Base-by-base conservation (phyloP, 495 filamentous ascomycete species). In the Penicillium manginii region DNA sequence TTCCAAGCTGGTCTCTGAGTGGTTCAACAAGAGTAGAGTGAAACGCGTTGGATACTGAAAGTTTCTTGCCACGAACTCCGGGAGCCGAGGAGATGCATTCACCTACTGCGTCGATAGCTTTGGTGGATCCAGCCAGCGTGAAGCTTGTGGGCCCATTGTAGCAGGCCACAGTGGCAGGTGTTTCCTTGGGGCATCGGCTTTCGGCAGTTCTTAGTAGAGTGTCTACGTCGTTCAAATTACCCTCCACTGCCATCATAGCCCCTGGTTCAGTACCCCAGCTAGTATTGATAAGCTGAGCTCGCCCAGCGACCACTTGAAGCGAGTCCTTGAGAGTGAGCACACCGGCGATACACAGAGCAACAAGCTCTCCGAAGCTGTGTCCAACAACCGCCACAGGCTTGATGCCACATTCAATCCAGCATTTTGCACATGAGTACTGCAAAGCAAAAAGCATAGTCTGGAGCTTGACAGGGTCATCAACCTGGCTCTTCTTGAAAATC, bases 41-140 rank as follows among this genome's bases (percentile, higher is more conserved):
- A 58, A 83, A 86, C 0, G 77, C 82, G 58, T 86, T 77, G 1
- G 79, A 80, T 14, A 81, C 78, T 32, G 74, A 67, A 3, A 84
- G 62, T 33, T 65, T 18, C 42, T 46, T 46, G n/a, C 42, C 42
- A 46, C 17, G n/a, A 26, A 26, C 2, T 26, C 23, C 23, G 23
- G 23, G 5, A 26, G 23, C 23, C 8, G 42, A n/a, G 47, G 18
- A 50, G 19, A 29, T 50, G 54, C n/a, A 1, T 26, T 54, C 0
- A 15, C 23, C 8, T 1, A 64, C 43, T 0, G 60, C 61, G 33
- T 77, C 67, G 23, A 80, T 74, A 0, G 72, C 69, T 0, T 58
- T 52, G 1, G 54, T 68, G 22, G 73, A 55, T 0, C 83, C 83
- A 3, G 77, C 80, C 6, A 84, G 54, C 0, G 76, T 79, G 45